Evolutionary conservation across 495 filamentous ascomycete species (phyloP), one percentile per base, ranked within the genome.

Genomic region (Penicillium maclennaniae): DNA sequence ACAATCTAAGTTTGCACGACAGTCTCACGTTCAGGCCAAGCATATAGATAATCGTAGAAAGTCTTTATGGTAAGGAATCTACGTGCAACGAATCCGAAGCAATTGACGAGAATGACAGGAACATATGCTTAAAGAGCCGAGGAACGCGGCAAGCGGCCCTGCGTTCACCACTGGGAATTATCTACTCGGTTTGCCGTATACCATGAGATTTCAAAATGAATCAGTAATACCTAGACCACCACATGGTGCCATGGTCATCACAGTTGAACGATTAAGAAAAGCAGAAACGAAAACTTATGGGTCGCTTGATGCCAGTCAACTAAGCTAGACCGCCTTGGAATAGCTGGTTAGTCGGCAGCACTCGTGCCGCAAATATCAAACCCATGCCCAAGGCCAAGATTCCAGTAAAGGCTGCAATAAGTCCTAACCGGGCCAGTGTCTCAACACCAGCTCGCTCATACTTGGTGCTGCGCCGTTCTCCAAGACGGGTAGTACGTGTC

Each of bases 401-500:
- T 2, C 51, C 55, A 45, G 49, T 49, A 12, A 67, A 49, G 3
- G 60, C 67, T n/a, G 53, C 58, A 9, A 68, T 23, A 28, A 71
- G 56, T 1, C 70, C 70, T 12, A 70, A 21, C 17, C 60, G 60
- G 1, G 65, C 68, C 7, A 71, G 19, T 10, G 17, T 56, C 31
- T 73, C 70, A 20, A 73, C 55, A 0, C 70, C 68, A 9, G 47
- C 48, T 39, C 58, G 53, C 16, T 66, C 51, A 9, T 58, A 53
- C 40, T 61, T 62, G 31, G 54, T 60, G 12, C 39, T 51, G 17
- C 58, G 59, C 34, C 70, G 65, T 14, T 69, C 55, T 7, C 70
- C 70, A 14, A 70, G 46, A 7, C 56, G 60, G 1, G 70, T 73
- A 0, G 59, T 71, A 17, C 65, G 67, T 16, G 55, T 62, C 20